Evolutionary conservation across 371 early-diverging fungal species (phyloP), one percentile per base, ranked within the genome.

Genomic region (Rhizomucor pusillus): DNA sequence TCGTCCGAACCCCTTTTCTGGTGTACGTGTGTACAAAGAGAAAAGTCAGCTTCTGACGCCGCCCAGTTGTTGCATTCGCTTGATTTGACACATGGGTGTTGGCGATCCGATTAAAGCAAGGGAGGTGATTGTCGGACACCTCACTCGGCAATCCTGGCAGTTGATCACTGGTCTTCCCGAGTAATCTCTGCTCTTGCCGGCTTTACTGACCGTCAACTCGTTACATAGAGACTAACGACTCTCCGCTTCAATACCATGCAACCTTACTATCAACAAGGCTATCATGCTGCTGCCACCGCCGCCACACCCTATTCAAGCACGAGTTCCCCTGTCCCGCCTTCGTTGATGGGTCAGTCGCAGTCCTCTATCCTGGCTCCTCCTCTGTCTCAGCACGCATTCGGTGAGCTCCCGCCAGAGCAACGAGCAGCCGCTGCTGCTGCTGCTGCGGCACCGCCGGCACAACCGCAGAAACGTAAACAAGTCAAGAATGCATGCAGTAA

Each of bases 401-500:
- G 49, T 35, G 56, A 53, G 29, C 41, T 54, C 16, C 52, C 62
- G 25, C 50, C 51, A 14, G 49, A 56, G 24, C 57, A 16, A 16
- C n/a, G 36, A n/a, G 36, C 49, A 16, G 57, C 39, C 29, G 43
- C 34, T 11, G 33, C 45, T 20, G 22, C 49, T 1, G 11, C 52
- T 19, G 43, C 36, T 44, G 49, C 35, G 22, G 24, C 54, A 11
- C 56, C 55, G 22, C n/a, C 20, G 39, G 47, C 46, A 20, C 54
- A 45, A 19, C 57, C 57, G 1, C 56, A 48, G 20, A 77, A 73
- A 46, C 67, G 76, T 43, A 76, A 70, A 18, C 77, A 76, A 54
- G 77, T 76, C 39, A 76, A 76, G 44, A 76, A 76, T 53, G 77
- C 77, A 33, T 76, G 77, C 50, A 73, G 77, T 76, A 71, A 76